Conservation (phyloP, 768 basidiomycete species). For the Pleurotus pulmonarius region DNA sequence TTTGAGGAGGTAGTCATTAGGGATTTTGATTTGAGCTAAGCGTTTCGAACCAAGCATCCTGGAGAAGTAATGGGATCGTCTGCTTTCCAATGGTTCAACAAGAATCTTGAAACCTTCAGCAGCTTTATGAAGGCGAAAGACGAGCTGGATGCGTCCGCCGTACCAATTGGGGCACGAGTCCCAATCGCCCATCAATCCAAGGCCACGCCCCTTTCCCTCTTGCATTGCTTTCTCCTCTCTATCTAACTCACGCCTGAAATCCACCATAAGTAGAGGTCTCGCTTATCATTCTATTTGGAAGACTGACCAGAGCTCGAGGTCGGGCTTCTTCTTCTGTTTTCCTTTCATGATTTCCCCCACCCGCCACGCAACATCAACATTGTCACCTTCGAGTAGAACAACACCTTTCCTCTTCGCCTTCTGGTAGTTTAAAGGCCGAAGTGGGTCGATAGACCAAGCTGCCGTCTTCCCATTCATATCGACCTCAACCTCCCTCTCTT, state of each 20-base stretch:
- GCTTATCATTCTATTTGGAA: neutral
- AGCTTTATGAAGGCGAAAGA: conserved; percentile 35
- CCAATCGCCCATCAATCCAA: conserved; percentile 60
- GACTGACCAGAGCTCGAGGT: conserved; percentile 32
- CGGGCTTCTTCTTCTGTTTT: conserved; percentile 4
- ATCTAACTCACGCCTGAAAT: conserved; percentile 49
- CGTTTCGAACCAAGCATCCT: conserved; percentile 64
- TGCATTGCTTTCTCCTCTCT: conserved; percentile 61
- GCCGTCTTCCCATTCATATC: neutral
- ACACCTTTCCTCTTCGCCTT: conserved; percentile 18
- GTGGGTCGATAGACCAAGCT: neutral
- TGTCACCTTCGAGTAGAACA: conserved; percentile 25
- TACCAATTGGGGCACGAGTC: conserved; percentile 54
- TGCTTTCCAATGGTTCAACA: conserved; percentile 54
- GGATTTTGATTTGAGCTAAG: conserved; percentile 53
- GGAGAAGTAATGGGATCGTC: conserved; percentile 61
- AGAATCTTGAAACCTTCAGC: conserved; percentile 29
- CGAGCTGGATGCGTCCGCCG: conserved; percentile 66
- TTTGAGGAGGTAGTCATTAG: conserved; percentile 33
- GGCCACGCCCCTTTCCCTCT: conserved; percentile 51
- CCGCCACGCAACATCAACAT: conserved; percentile 25
- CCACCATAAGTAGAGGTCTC: neutral
- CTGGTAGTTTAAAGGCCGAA: conserved; percentile 22
- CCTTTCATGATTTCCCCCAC: neutral
- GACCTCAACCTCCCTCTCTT: neutral